A percentile compares a stretch with the other conserved stretches of the same genome.
phyloP scores from a whole-genome alignment of 208 protist species.

The Leptomonas pyrrhocoris region DNA sequence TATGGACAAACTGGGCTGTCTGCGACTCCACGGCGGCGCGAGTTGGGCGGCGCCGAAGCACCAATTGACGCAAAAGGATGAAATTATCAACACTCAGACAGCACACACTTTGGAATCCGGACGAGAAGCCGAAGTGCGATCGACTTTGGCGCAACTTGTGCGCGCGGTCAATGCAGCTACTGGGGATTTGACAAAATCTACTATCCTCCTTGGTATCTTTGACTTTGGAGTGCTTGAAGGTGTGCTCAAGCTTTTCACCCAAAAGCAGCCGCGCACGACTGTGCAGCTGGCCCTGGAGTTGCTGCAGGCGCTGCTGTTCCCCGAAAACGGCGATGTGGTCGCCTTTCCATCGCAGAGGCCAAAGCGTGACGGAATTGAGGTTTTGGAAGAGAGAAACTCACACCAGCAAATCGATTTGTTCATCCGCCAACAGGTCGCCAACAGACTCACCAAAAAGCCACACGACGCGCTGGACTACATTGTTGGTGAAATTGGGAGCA shows the following conservation, averaged over 20 bases:
- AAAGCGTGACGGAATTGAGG: constrained; percentile 30
- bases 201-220: constrained; percentile 25
- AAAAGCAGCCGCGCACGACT: constrained; percentile 37
- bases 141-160: constrained; percentile 28
- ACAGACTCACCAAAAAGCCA: constrained; percentile 78
- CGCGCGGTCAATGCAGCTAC: constrained; percentile 11
- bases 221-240: constrained; percentile 36
- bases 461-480: constrained; percentile 66
- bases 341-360: constrained; percentile 81
- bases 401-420: constrained; percentile 60
- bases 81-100: constrained; percentile 45
- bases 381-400: constrained; percentile 48
- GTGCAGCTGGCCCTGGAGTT: constrained; percentile 48
- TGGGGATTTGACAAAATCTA: constrained; percentile 20
- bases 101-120: constrained; percentile 9
- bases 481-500: constrained; percentile 61
- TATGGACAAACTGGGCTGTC: constrained; percentile 77
- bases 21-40: constrained; percentile 32
- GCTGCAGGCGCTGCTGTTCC: constrained; percentile 65
- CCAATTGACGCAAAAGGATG: constrained; percentile 31
- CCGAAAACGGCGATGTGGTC: constrained; percentile 65
- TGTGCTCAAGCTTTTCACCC: constrained; percentile 42
- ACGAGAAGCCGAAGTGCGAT: constrained; percentile 17
- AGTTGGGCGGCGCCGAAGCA: constrained; percentile 26
- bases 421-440: constrained; percentile 77